Percentiles rank a stretch among this genome's conserved stretches.
phyloP scores from a whole-genome alignment of 495 filamentous ascomycete genomes.

The Chaetomium tenue region DNA sequence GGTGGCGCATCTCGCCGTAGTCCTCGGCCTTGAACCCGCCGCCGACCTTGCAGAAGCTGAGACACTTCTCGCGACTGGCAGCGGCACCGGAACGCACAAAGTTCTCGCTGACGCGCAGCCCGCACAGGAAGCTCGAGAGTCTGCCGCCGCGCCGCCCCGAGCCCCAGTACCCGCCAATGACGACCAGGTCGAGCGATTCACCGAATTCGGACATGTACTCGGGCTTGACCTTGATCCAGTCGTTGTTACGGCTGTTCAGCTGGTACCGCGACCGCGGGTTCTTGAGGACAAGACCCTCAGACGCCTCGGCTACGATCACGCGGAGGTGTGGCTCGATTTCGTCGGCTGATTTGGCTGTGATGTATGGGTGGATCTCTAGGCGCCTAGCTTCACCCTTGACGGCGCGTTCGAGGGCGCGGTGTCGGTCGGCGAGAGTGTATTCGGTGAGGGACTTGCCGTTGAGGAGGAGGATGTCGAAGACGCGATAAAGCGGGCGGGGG shows the following conservation, averaged over 20 bases:
- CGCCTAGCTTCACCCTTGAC: conserved; percentile 67
- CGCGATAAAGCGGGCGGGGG: conserved; percentile 72
- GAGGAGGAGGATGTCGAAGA: conserved; percentile 89
- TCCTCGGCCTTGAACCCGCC: conserved; percentile 86
- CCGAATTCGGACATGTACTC: conserved; percentile 98
- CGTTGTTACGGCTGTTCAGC: conserved; percentile 87
- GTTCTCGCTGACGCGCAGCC: conserved; percentile 71
- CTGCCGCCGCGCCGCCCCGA: conserved; percentile 78
- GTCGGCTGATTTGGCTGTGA: conserved; percentile 59
- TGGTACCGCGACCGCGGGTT: conserved; percentile 85
- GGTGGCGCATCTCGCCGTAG: conserved; percentile 75
- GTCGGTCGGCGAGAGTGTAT: conserved; percentile 80
- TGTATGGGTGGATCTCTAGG: conserved; percentile 79
- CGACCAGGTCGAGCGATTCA: conserved; percentile 82
- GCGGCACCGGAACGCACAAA: conserved; percentile 51
- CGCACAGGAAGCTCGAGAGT: conserved; percentile 84
- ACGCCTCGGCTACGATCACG: conserved; percentile 79
- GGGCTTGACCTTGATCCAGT: conserved; percentile 99
- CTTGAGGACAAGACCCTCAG: conserved; percentile 91
- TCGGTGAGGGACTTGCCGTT: conserved; percentile 76
- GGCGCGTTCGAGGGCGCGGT: conserved; percentile 66
- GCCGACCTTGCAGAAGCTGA: conserved; percentile 94
- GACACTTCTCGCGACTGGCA: conserved; percentile 68
- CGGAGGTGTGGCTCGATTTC: conserved; percentile 78
- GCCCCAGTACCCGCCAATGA: conserved; percentile 93